Base-by-base conservation (phyloP, 176 grass and related monocot genomes). In the Hordeum marinum region DNA sequence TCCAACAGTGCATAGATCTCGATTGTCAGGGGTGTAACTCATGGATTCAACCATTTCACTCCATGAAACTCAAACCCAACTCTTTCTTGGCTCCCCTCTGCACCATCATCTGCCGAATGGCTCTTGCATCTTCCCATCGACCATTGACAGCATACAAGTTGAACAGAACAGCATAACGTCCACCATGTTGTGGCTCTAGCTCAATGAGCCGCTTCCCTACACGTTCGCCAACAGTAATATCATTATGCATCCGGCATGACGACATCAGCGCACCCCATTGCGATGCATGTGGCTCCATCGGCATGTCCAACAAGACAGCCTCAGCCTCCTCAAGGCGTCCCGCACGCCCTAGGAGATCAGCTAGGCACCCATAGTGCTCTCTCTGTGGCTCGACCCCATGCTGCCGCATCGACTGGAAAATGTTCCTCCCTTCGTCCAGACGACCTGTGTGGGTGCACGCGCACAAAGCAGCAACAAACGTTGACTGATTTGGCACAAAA, bases 221-320 rank as follows among this genome's bases (percentile, higher is more conserved):
- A 34, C 63, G 82, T 68, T 85, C 75, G 1, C 89, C 89, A 17
- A 90, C 92, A 82, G 46, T 76, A 36, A 90, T 43, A 8, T 92
- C 66, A 17, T 88, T 90, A 75, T 92, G 83, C 72, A 78, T 82
- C 25, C 25, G 62, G 58, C 87, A 92, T 59, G 92, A 86, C 21
- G 87, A 88, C 92, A 94, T 85, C 36, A 94, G 52, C n/a, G 87
- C 85, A 43, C 89, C 92, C 92, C 92, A 94, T 84, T 92, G 92
- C 5, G 89, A 77, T 24, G 92, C 92, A 23, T 89, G 87, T 11
- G 87, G 82, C 68, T 92, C 87, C 87, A 92, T 92, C 72, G 92
- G 89, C 92, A 94, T 94, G 17, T 85, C 85, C 37, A 91, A 85
- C 54, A 90, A 80, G 48, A 92, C 17, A 54, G 76, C 36, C 24